Percentiles rank a stretch among this genome's conserved stretches.
Conservation (phyloP, 495 filamentous ascomycete species). For the Aspergillus asperescens region DNA sequence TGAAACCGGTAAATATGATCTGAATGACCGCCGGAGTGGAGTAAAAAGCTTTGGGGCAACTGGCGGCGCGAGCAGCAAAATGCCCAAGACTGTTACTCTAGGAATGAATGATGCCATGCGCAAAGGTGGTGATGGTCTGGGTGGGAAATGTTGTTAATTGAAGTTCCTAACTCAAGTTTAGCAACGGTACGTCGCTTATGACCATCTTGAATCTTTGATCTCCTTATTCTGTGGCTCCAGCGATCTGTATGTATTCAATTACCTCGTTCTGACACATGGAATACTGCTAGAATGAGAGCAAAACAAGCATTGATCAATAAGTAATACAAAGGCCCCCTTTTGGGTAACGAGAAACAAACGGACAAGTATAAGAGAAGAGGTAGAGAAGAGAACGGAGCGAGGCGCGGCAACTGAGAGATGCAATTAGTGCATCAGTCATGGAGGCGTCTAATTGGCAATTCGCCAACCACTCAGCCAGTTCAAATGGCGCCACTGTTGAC, state of each 20-base stretch:
- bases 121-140: conserved; percentile 40
- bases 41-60: conserved; percentile 71
- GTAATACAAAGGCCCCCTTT: conserved; percentile 5
- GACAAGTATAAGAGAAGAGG: neutral
- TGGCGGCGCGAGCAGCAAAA: conserved; percentile 34
- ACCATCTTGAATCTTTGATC: neutral
- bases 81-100: conserved; percentile 51
- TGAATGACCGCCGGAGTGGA: conserved; percentile 90
- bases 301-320: neutral
- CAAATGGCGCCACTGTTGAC: conserved; percentile 81
- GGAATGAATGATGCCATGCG: conserved; percentile 53
- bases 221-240: neutral
- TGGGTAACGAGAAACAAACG: neutral
- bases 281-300: neutral
- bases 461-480: conserved; percentile 74
- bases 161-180: neutral
- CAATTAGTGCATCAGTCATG: no score
- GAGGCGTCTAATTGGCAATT: conserved; percentile 40
- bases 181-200: neutral
- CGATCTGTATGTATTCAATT: neutral
- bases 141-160: conserved; percentile 46
- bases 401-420: neutral
- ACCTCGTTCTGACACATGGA: neutral
- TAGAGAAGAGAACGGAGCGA: neutral
- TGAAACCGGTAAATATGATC: conserved; percentile 84